A percentile compares a stretch with the other conserved stretches of the same genome.
Conservation (phyloP, 192 early-diverging fungal genomes). For the Chytriomyces sp. region DNA sequence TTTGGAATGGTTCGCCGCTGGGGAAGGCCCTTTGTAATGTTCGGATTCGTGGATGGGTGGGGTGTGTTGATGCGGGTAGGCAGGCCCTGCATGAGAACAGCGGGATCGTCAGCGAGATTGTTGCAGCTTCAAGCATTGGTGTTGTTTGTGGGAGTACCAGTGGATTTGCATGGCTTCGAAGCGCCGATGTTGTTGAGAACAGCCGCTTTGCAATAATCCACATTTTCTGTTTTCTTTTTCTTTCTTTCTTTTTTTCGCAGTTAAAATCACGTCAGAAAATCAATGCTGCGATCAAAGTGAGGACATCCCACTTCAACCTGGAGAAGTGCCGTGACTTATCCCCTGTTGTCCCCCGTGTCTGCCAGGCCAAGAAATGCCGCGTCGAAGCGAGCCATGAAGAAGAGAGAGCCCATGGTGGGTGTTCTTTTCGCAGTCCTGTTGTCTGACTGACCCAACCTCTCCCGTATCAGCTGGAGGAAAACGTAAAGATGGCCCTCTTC, state of each 20-base stretch:
- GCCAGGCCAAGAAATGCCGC: constrained; percentile 80
- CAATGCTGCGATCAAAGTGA: constrained; percentile 31
- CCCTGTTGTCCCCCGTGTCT: neutral
- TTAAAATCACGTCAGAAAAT: neutral
- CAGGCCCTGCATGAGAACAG: constrained; percentile 1
- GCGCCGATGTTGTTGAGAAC: neutral
- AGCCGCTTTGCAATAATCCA: neutral
- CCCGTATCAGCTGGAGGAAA: constrained; percentile 77
- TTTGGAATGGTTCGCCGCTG: constrained; percentile 69
- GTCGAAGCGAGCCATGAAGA: constrained; percentile 81
- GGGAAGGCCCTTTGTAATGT: constrained; percentile 66
- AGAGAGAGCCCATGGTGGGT: constrained; percentile 70
- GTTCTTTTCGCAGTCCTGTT: neutral
- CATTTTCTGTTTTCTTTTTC: constrained; percentile 5
- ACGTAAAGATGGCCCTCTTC: constrained; percentile 88
- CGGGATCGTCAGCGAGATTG: neutral
- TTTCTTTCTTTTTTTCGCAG: constrained; percentile 8
- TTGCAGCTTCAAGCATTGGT: neutral
- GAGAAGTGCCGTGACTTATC: neutral
- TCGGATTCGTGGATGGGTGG: constrained; percentile 1
- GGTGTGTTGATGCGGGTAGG: constrained; percentile 15
- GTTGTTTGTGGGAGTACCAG: neutral
- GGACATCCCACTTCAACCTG: neutral
- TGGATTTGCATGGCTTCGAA: constrained; percentile 3
- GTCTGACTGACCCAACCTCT: neutral